phyloP scores from a whole-genome alignment of 345 rosid species.

The Carallia brachiata region DNA sequence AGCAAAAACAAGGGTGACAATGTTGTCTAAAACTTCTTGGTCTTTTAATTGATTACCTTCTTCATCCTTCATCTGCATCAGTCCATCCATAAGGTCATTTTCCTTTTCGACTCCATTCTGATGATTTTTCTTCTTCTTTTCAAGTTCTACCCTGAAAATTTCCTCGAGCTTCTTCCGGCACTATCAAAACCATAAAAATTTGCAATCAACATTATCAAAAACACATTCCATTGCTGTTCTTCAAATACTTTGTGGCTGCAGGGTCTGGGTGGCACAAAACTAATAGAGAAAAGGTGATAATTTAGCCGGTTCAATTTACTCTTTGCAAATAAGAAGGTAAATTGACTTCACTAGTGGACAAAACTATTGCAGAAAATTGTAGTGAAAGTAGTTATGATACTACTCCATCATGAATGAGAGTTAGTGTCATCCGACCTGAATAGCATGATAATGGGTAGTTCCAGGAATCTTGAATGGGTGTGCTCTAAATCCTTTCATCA shows the following conservation, averaged over 20 bases:
- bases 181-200: slow-evolving; percentile 8
- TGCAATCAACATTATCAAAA: not conserved
- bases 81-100: slow-evolving; percentile 41
- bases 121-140: slow-evolving; percentile 27
- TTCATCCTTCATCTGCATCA: slow-evolving; percentile 37
- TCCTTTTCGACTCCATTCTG: not conserved
- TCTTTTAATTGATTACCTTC: slow-evolving; percentile 36
- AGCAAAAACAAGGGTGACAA: slow-evolving; percentile 29
- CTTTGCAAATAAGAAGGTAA: no score
- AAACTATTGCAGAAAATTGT: no score
- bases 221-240: not conserved
- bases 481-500: slow-evolving; percentile 33
- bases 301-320: no score
- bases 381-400: no score
- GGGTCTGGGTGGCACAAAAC: no score
- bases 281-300: no score
- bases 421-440: slow-evolving; percentile 24
- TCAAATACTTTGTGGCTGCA: no score
- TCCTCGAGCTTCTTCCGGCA: slow-evolving; percentile 28
- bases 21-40: slow-evolving; percentile 40
- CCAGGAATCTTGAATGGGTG: slow-evolving; percentile 37
- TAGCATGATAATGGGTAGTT: slow-evolving; percentile 29
- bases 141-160: slow-evolving; percentile 20
- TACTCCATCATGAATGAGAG: not conserved
- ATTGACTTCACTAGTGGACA: no score